phyloP scores from a whole-genome alignment of 176 grass and related monocot genomes.

The Metroxylon sagu region DNA sequence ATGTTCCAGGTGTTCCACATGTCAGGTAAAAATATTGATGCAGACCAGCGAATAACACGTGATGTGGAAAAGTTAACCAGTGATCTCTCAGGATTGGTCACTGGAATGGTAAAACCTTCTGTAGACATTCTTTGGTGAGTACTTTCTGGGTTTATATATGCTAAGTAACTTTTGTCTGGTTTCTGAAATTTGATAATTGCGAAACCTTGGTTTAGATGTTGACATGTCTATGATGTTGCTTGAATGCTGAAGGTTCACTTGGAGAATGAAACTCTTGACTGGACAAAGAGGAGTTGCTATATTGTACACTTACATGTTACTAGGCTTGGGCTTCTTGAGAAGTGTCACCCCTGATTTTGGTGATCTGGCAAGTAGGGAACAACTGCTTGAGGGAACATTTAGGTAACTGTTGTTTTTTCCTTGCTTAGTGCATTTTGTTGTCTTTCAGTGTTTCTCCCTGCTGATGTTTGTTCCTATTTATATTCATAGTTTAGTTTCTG shows the following conservation, averaged over 20 bases:
- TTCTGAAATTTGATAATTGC: not conserved
- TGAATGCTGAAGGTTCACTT: slow-evolving; percentile 84
- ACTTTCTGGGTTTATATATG: slow-evolving; percentile 4
- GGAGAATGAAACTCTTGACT: slow-evolving; percentile 97
- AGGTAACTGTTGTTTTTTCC: slow-evolving; percentile 39
- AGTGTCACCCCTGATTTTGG: slow-evolving; percentile 86
- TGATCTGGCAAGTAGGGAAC: slow-evolving; percentile 80
- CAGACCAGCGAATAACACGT: slow-evolving; percentile 89
- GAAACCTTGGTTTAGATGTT: not conserved
- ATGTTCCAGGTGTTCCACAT: slow-evolving; percentile 76
- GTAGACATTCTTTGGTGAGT: slow-evolving; percentile 97
- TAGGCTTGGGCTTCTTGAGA: slow-evolving; percentile 93
- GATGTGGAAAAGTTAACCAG: slow-evolving; percentile 93
- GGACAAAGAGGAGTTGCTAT: slow-evolving; percentile 93
- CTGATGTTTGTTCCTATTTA: not conserved
- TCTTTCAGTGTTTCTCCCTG: too few relatives aligned
- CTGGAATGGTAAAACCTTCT: slow-evolving; percentile 94
- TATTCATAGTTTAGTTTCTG: not conserved
- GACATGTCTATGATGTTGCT: slow-evolving; percentile 3
- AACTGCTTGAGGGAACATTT: slow-evolving; percentile 92
- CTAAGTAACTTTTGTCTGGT: too few relatives aligned
- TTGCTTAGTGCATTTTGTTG: slow-evolving; percentile 1
- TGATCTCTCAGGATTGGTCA: slow-evolving; percentile 91
- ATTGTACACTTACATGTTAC: slow-evolving; percentile 91
- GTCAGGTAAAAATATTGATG: slow-evolving; percentile 79